Evolutionary conservation across 2,329 filamentous ascomycete species (phyloP), one percentile per base, ranked within the genome.

Genomic region (Penicillium vulpinum): DNA sequence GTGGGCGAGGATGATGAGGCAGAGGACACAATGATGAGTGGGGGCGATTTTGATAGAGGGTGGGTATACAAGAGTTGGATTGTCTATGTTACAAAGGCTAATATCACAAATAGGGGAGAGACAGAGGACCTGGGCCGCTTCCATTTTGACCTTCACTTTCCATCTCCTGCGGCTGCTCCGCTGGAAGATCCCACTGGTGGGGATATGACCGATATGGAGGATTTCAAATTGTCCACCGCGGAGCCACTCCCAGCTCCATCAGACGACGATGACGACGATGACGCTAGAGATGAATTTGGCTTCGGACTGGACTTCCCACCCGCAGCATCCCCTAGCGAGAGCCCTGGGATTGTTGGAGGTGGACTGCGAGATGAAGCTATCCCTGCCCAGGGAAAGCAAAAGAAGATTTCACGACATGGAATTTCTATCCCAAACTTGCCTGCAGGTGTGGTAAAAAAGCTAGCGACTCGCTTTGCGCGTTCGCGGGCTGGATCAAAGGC

Each of bases 371-470:
- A 71, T 40, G 70, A 73, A 46, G 67, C 62, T 13, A 47, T 53
- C 28, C 60, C 63, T 24, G 66, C 69, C 41, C 67, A 67, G 40
- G 62, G 67, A 18, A 83, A 78, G 62, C 79, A 85, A 63, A 82
- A 84, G 61, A 80, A 82, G 60, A 65, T 85, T 16, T 95, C 91
- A 0, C 83, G 83, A 47, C 81, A 92, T 67, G 90, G 90, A 26
- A 85, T 89, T 48, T 84, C 88, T 59, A 92, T 92, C 62, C 89
- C 90, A 0, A 86, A 88, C 0, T 77, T 96, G 40, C 90, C 92
- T 2, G 77, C 83, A 0, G 82, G 85, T 0, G 85, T 92, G 21
- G 86, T 96, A 49, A 93, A 92, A 74, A 80, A 79, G 50, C 70
- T 81, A 50, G 78, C 78, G 29, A 87, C 87, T 33, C 88, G 84